Percentiles rank a stretch among this genome's conserved stretches.
These are phyloP conservation scores for Vitellaria paradoxa DNA, from an alignment of 179 eudicot species.

Conservation along the genomic window DNA sequence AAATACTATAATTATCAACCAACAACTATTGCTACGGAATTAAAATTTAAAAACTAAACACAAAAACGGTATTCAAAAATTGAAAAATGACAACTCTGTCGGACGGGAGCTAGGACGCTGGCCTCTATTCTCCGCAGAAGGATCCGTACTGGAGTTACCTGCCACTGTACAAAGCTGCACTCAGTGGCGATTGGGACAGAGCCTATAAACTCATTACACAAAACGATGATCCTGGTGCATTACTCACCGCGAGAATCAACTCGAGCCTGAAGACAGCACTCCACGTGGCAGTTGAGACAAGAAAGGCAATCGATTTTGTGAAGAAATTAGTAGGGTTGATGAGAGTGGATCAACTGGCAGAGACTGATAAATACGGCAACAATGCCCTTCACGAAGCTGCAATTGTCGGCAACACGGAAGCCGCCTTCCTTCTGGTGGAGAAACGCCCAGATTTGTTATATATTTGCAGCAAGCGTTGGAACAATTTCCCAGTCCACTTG, in stretches of 20 bases:
- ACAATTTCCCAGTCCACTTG: constrained; percentile 14
- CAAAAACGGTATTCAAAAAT: too few relatives aligned
- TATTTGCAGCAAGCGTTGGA: neutral
- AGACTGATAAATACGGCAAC: neutral
- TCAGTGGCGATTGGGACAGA: constrained; percentile 17
- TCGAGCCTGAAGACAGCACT: neutral
- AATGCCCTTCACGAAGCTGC: constrained; percentile 15
- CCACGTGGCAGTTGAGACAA: neutral
- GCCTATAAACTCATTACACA: constrained; percentile 7
- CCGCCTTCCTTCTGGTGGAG: neutral
- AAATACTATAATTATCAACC: too few relatives aligned
- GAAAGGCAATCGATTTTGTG: constrained; percentile 7
- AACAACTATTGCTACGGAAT: too few relatives aligned
- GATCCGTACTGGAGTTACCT: constrained; percentile 4
- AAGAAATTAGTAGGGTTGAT: constrained; percentile 13
- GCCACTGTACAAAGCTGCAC: constrained; percentile 13
- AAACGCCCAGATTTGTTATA: neutral
- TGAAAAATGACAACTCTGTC: too few relatives aligned
- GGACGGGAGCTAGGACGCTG: too few relatives aligned
- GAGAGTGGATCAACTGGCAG: neutral
- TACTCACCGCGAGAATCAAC: constrained; percentile 1
- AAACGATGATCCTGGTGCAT: neutral
- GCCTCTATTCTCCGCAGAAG: neutral
- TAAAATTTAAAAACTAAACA: too few relatives aligned
- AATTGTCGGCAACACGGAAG: neutral